Evolutionary conservation across 192 early-diverging fungal genomes (phyloP), one percentile per base, ranked within the genome.

Genomic region (Spizellomyces punctatus): DNA sequence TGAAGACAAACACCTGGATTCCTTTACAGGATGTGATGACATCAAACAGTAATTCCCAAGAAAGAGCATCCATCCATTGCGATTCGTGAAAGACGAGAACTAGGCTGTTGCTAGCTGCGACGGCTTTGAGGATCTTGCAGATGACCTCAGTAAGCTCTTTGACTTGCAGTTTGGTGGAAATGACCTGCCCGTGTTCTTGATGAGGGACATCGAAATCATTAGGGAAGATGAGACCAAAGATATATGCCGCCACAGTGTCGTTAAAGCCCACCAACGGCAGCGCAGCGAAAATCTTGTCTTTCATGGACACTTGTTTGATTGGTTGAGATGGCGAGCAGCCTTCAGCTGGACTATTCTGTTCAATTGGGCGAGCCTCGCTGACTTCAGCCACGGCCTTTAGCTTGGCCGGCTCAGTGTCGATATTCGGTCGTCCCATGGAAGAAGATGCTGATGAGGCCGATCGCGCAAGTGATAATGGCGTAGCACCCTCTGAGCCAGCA

Each of bases 41-140:
- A 17, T 85, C 76, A 54, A 48, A 64, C 7, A 85, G 55, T 4
- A 85, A 49, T 52, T 85, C 82, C 82, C 82, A 84, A 4, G 81
- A 83, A 0, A 68, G 41, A 9, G 62, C 71, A 59, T 85, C 83
- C 50, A 84, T 75, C 76, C 77, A 85, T 48, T 85, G 83, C 9
- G 78, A 52, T 75, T 85, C 83, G 36, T 82, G 78, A 16, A 85
- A 57, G 36, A 83, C 58, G 5, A 85, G 60, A 9, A 69, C 60
- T 4, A 86, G 21, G 8, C 78, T 63, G 66, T 75, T 81, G 41
- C 70, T 46, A 10, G 45, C 66, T 9, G 81, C 66, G 10, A 85
- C 10, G 6, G 67, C 69, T 43, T 63, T 50, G 64, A 85, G 62
- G 42, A 85, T 64, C 41, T 72, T 63, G 27, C 44, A 41, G 10